phyloP scores from a whole-genome alignment of 441 rosid species.

The Theobroma grandiflorum region DNA sequence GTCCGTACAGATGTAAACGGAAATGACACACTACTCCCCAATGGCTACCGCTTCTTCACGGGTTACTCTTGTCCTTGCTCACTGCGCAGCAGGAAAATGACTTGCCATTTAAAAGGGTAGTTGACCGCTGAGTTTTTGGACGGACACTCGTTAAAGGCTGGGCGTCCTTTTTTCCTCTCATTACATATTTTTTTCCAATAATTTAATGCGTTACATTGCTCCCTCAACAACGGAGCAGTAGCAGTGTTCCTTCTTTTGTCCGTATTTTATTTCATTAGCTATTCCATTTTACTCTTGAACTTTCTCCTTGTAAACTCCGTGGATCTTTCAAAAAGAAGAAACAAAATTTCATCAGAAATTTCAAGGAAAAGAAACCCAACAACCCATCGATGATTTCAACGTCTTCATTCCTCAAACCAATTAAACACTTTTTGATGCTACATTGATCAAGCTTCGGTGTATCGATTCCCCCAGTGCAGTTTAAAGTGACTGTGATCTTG shows the following conservation, averaged over 20 bases:
- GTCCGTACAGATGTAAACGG: background rate
- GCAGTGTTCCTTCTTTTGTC: slow-evolving; percentile 10
- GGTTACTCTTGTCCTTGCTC: background rate
- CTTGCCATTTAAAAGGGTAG: background rate
- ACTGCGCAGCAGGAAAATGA: background rate
- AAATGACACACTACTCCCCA: no score
- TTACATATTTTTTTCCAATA: background rate
- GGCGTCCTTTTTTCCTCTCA: background rate
- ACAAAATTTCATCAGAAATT: slow-evolving; percentile 1
- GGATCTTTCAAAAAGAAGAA: background rate
- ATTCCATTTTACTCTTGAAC: background rate
- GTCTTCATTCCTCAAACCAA: background rate
- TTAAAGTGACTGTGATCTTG: background rate
- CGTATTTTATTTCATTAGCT: background rate
- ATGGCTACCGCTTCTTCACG: background rate
- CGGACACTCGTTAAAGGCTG: background rate
- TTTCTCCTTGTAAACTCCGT: slow-evolving; percentile 20
- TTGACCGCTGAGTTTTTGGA: background rate
- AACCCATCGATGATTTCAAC: background rate
- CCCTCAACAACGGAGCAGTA: background rate
- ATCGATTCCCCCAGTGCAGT: background rate
- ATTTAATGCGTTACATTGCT: background rate
- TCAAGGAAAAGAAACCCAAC: background rate
- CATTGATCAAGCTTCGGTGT: background rate
- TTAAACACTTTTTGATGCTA: slow-evolving; percentile 3